Evolutionary conservation across 805 yeast genomes (phyloP).

Genomic region (Saccharomycopsis fermentans): DNA sequence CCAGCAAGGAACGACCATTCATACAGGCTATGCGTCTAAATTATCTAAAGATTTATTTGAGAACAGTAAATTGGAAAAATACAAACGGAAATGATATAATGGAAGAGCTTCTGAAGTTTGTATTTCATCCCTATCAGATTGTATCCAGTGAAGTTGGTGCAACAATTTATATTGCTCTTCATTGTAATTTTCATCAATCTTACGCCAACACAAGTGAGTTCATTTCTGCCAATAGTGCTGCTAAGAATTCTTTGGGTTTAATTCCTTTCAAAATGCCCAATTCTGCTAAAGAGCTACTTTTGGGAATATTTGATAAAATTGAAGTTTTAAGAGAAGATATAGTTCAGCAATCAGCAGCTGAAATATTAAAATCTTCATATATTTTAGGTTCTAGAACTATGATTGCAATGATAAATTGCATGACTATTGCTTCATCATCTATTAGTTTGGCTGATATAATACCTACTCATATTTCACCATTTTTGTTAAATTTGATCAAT

Average conservation of each 20-base stretch:
- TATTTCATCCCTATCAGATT: conserved; percentile 56
- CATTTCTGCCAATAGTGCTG: conserved; percentile 27
- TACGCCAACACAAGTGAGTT: conserved; percentile 31
- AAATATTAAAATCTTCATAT: conserved; percentile 47
- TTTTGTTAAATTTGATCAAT: conserved; percentile 49
- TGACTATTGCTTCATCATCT: conserved; percentile 32
- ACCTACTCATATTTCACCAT: conserved; percentile 53
- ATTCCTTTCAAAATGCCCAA: conserved; percentile 25
- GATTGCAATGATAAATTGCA: conserved; percentile 45
- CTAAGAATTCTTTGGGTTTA: conserved; percentile 28
- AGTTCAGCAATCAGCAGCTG: conserved; percentile 27
- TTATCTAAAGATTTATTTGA: conserved; percentile 41
- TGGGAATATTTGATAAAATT: conserved; percentile 34
- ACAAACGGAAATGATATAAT: conserved; percentile 38
- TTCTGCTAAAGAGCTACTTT: conserved; percentile 29
- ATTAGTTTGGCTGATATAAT: conserved; percentile 44
- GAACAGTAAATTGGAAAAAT: conserved; percentile 45
- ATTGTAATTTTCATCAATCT: conserved; percentile 34
- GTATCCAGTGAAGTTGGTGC: conserved; percentile 63
- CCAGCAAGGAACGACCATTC: conserved; percentile 50
- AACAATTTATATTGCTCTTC: conserved; percentile 34
- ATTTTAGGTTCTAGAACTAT: conserved; percentile 57
- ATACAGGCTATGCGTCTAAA: conserved; percentile 50
- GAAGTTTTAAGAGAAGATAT: conserved; percentile 29
- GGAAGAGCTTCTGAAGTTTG: conserved; percentile 36